Conservation (phyloP, 2,329 filamentous ascomycete species). For the Colletotrichum godetiae region DNA sequence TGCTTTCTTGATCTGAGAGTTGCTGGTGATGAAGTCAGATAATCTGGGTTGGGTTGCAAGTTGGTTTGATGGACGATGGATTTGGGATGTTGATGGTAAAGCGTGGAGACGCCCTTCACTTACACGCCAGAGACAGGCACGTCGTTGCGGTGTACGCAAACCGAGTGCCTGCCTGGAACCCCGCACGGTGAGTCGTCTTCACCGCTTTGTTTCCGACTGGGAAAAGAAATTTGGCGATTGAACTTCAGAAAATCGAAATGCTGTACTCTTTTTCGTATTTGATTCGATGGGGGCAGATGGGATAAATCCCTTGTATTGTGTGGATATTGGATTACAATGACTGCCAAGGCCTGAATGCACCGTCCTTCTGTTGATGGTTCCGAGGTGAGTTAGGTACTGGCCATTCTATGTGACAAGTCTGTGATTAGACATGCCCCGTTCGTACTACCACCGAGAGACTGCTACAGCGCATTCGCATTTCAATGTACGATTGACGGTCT, state of each 20-base stretch:
- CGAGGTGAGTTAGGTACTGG: no score
- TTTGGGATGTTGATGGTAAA: background rate
- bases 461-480: no score
- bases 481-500: no score
- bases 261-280: background rate
- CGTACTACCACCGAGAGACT: no score
- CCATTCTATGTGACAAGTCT: no score
- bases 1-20: no score
- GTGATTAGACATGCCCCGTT: no score
- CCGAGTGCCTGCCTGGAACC: slow-evolving; percentile 8
- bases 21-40: background rate
- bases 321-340: fast-evolving
- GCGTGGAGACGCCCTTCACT: background rate
- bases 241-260: background rate
- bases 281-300: background rate
- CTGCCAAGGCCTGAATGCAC: background rate
- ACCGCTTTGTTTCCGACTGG: background rate
- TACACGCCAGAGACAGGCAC: background rate
- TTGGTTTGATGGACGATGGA: background rate
- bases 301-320: background rate
- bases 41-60: background rate
- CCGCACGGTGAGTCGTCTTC: slow-evolving; percentile 3
- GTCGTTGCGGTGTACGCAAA: slow-evolving; percentile 4
- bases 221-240: background rate
- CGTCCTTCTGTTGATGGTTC: no score